Conservation (phyloP, 176 grass and related monocot genomes). For the Thinopyrum elongatum region DNA sequence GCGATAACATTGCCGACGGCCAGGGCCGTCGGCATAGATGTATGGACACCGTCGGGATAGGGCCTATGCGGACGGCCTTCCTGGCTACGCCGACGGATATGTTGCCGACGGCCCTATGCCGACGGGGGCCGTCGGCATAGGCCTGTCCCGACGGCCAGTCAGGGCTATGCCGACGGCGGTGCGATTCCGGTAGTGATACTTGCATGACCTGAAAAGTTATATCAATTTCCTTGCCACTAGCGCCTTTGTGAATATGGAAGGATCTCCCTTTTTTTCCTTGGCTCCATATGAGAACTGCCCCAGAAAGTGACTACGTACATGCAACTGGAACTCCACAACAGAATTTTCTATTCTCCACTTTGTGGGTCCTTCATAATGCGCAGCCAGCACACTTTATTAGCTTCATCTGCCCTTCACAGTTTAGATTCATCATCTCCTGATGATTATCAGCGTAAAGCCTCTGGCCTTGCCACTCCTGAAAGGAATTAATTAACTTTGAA, state of each 20-base stretch:
- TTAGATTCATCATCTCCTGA: conserved; percentile 22
- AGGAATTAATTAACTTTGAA: conserved; percentile 26
- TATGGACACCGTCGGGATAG: too few relatives aligned
- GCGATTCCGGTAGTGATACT: too few relatives aligned
- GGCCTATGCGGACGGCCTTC: too few relatives aligned
- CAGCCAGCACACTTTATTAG: background rate
- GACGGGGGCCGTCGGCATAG: too few relatives aligned
- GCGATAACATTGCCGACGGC: too few relatives aligned
- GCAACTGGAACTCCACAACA: conserved; percentile 32
- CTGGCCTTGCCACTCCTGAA: conserved; percentile 19
- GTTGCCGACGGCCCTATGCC: too few relatives aligned
- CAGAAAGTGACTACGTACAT: background rate
- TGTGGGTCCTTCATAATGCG: background rate
- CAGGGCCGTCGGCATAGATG: too few relatives aligned
- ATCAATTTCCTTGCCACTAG: background rate
- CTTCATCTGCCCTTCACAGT: background rate
- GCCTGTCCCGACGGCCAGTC: too few relatives aligned
- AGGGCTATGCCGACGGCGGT: too few relatives aligned
- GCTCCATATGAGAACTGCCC: too few relatives aligned
- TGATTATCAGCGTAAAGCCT: conserved; percentile 27
- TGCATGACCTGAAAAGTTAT: conserved; percentile 15
- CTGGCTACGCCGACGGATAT: too few relatives aligned
- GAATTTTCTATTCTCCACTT: conserved; percentile 3
- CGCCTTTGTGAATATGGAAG: background rate
- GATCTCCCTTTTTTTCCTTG: too few relatives aligned